phyloP scores from a whole-genome alignment of 306 rosid genomes.

The Lotus japonicus region DNA sequence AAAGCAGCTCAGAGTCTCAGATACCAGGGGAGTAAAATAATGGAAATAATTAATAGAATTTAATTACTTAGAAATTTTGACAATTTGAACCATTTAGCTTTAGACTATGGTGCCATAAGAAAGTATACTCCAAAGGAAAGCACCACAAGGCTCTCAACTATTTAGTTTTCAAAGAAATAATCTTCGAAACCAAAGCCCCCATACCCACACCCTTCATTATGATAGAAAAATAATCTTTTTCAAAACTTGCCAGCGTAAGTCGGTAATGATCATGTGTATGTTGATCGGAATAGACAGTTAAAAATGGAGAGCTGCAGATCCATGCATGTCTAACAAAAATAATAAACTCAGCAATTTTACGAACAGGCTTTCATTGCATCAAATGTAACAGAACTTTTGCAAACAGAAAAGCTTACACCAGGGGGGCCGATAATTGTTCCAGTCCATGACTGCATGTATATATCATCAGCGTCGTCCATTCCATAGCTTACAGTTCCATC shows the following conservation, averaged over 20 bases:
- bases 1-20: not conserved
- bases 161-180: not conserved
- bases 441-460: slow-evolving; percentile 94
- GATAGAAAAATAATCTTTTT: not conserved
- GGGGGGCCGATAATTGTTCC: slow-evolving; percentile 97
- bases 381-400: not conserved
- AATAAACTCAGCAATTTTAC: slow-evolving; percentile 1
- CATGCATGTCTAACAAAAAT: not conserved
- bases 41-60: not conserved
- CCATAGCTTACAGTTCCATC: slow-evolving; percentile 99
- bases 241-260: not conserved
- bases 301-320: not conserved
- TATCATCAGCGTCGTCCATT: slow-evolving; percentile 98
- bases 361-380: not conserved
- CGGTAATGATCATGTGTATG: not conserved
- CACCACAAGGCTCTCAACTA: not conserved
- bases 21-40: not conserved
- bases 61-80: not conserved
- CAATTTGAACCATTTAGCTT: not conserved
- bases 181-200: not conserved
- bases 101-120: not conserved
- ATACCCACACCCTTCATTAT: slow-evolving; percentile 3
- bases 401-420: slow-evolving; percentile 48
- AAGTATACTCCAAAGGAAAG: not conserved
- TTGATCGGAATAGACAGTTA: not conserved